Evolutionary conservation across 2,329 filamentous ascomycete genomes (phyloP).

Genomic region (Emericellopsis atlantica): DNA sequence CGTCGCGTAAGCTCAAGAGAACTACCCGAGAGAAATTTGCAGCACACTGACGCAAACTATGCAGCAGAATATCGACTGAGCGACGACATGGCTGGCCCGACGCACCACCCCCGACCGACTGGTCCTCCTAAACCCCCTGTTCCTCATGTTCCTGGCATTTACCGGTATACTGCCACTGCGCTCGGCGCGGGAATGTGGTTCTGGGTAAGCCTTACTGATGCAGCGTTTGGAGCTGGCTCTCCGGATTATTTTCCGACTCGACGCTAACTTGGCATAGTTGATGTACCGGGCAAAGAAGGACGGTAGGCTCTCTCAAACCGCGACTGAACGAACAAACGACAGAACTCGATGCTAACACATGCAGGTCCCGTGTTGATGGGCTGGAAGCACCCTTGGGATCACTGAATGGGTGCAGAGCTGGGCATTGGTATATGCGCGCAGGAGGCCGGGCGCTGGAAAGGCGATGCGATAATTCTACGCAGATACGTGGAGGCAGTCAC

Average conservation of each 20-base stretch:
- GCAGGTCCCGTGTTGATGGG: conserved; percentile 67
- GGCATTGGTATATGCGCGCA: background rate
- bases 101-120: too few species aligned
- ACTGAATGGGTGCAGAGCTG: conserved; percentile 33
- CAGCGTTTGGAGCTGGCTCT: background rate
- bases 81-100: too few species aligned
- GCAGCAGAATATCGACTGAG: too few species aligned
- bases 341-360: background rate
- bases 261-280: conserved; percentile 38
- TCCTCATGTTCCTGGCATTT: conserved; percentile 47
- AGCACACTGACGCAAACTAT: background rate
- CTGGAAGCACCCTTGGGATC: conserved; percentile 95
- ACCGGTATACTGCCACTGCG: conserved; percentile 75
- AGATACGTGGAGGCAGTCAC: too few species aligned
- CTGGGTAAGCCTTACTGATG: conserved; percentile 53
- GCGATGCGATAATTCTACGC: too few species aligned
- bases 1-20: background rate
- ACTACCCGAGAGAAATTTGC: background rate
- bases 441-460: too few species aligned
- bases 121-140: conserved; percentile 20
- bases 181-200: conserved; percentile 98
- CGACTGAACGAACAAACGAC: background rate
- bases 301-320: conserved; percentile 33
- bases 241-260: background rate
- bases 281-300: conserved; percentile 97